Conservation (phyloP, 208 protist species). For the Herpetomonas tarakana region DNA sequence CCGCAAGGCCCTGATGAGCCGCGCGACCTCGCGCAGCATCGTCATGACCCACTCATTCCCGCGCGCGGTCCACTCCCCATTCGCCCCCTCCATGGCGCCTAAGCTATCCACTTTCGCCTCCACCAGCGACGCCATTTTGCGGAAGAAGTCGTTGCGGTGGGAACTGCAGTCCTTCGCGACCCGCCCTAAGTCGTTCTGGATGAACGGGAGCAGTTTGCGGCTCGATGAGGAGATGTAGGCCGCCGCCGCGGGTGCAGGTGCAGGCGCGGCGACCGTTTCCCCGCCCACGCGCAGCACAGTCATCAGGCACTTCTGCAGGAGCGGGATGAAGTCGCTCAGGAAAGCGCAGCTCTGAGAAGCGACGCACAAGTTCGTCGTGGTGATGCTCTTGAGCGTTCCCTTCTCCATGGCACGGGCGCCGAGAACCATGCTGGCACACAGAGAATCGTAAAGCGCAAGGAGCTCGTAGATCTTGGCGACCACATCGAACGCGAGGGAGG, state of each 20-base stretch:
- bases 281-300: slow-evolving; percentile 4
- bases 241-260: neutral
- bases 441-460: slow-evolving; percentile 70
- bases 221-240: slow-evolving; percentile 6
- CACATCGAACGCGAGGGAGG: slow-evolving; percentile 82
- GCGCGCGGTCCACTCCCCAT: slow-evolving; percentile 37
- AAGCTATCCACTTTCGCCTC: slow-evolving; percentile 68
- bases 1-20: slow-evolving; percentile 58
- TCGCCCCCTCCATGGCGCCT: slow-evolving; percentile 26
- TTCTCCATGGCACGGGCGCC: slow-evolving; percentile 79
- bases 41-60: slow-evolving; percentile 89
- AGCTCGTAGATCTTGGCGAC: slow-evolving; percentile 73
- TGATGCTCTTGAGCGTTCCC: slow-evolving; percentile 76
- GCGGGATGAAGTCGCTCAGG: slow-evolving; percentile 64
- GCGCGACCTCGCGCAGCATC: slow-evolving; percentile 82
- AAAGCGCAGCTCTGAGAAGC: slow-evolving; percentile 83
- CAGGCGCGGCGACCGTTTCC: neutral
- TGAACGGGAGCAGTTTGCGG: slow-evolving; percentile 33
- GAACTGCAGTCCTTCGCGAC: slow-evolving; percentile 46
- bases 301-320: slow-evolving; percentile 45
- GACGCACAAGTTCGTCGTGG: slow-evolving; percentile 72
- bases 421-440: slow-evolving; percentile 70
- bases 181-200: slow-evolving; percentile 57
- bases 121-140: slow-evolving; percentile 64
- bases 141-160: slow-evolving; percentile 68